These are phyloP conservation scores for Caloboletus inedulis DNA, from an alignment of 1,284 basidiomycete genomes.

Conservation along the genomic window DNA sequence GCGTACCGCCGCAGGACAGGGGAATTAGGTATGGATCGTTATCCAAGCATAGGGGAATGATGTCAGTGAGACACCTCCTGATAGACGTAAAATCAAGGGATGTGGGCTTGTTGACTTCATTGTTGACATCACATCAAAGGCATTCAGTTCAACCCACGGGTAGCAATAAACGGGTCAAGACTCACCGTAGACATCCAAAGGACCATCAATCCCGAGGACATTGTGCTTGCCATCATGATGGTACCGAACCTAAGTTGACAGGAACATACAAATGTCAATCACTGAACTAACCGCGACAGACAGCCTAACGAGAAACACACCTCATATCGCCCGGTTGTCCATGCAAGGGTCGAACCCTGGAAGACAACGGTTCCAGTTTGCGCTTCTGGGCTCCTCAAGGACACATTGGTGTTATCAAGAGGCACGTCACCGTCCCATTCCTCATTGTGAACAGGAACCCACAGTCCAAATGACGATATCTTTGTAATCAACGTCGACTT, in stretches of 20 bases:
- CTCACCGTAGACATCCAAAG: conserved; percentile 86
- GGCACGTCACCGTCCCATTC: conserved; percentile 92
- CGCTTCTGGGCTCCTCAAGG: conserved; percentile 39
- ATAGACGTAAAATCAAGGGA: conserved; percentile 64
- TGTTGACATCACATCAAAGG: conserved; percentile 9
- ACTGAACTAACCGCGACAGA: background rate
- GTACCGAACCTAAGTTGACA: conserved; percentile 58
- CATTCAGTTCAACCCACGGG: conserved; percentile 2
- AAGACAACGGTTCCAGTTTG: conserved; percentile 75
- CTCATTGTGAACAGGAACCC: conserved; percentile 88
- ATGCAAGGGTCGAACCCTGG: conserved; percentile 77
- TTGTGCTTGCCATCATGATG: conserved; percentile 96
- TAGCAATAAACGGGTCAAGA: conserved; percentile 6
- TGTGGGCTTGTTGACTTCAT: conserved; percentile 62
- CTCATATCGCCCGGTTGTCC: conserved; percentile 87
- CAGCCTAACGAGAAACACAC: conserved; percentile 37
- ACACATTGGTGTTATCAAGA: conserved; percentile 43
- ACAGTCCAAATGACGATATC: conserved; percentile 86
- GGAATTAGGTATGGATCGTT: conserved; percentile 82
- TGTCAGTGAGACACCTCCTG: conserved; percentile 62
- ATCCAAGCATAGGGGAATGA: conserved; percentile 86
- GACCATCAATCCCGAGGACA: conserved; percentile 82
- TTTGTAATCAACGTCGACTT: conserved; percentile 80
- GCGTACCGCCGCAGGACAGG: conserved; percentile 52
- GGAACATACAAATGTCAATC: background rate